phyloP scores from a whole-genome alignment of 352 stramenopile genomes.

The Pythium volutum region DNA sequence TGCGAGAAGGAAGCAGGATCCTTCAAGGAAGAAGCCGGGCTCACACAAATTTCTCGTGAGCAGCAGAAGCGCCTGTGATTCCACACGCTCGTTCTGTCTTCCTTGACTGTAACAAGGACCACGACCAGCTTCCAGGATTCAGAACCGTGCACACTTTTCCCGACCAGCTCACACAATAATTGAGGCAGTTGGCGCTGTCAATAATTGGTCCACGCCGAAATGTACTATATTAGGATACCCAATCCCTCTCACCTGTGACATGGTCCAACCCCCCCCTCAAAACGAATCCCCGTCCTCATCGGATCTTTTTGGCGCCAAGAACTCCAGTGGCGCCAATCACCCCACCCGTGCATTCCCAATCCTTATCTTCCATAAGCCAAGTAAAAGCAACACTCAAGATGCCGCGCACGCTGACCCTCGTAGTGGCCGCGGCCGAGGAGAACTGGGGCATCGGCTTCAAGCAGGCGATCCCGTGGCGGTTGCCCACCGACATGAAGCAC shows the following conservation, averaged over 20 bases:
- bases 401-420: constrained; percentile 49
- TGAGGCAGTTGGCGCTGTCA: neutral
- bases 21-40: too few species aligned
- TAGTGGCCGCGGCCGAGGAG: constrained; percentile 85
- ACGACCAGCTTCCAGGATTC: too few species aligned
- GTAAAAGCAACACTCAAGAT: too few species aligned
- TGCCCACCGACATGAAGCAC: constrained; percentile 95
- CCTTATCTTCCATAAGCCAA: too few species aligned
- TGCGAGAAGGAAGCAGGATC: too few species aligned
- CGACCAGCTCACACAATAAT: too few species aligned
- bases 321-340: neutral
- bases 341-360: neutral
- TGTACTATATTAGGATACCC: neutral
- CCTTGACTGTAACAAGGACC: too few species aligned
- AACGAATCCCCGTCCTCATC: neutral
- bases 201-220: neutral
- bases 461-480: constrained; percentile 92
- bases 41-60: too few species aligned
- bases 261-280: neutral
- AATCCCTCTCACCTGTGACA: neutral
- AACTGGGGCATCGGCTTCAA: constrained; percentile 86
- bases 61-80: too few species aligned
- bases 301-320: neutral
- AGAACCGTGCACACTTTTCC: too few species aligned
- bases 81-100: too few species aligned